Evolutionary conservation across 805 yeast species (phyloP).

Genomic region (Starmerella gropengiesseri): DNA sequence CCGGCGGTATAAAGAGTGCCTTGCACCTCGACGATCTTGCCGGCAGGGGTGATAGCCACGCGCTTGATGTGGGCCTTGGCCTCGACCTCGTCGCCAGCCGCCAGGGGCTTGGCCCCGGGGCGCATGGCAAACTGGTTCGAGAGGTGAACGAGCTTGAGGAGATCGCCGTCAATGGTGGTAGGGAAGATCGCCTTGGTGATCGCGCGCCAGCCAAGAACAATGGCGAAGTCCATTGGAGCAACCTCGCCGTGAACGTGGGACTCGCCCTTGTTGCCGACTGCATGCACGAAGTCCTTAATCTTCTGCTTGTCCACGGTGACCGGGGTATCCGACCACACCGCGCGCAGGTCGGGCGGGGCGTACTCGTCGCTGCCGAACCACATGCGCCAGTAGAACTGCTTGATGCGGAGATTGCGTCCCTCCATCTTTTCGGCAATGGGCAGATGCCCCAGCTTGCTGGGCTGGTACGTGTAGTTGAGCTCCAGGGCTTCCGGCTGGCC

Average conservation of each 20-base stretch:
- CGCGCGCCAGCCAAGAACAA: conserved; percentile 96
- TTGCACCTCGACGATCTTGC: conserved; percentile 90
- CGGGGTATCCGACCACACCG: conserved; percentile 55
- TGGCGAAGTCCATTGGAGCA: conserved; percentile 99
- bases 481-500: conserved; percentile 62
- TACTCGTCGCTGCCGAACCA: conserved; percentile 65
- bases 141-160: conserved; percentile 84
- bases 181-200: conserved; percentile 98
- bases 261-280: conserved; percentile 94
- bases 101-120: conserved; percentile 82
- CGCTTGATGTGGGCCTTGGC: conserved; percentile 78
- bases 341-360: conserved; percentile 52
- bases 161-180: conserved; percentile 87
- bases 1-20: conserved; percentile 68
- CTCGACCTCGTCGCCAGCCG: conserved; percentile 75
- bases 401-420: conserved; percentile 85
- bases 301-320: conserved; percentile 60
- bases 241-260: conserved; percentile 72
- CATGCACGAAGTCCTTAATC: conserved; percentile 88
- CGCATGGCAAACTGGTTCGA: conserved; percentile 89
- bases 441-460: conserved; percentile 76
- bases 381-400: conserved; percentile 91
- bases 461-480: conserved; percentile 66
- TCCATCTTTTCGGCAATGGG: conserved; percentile 86
- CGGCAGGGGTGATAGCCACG: conserved; percentile 81